Base-by-base conservation (phyloP, 441 rosid genomes). In the Adansonia grandidieri region DNA sequence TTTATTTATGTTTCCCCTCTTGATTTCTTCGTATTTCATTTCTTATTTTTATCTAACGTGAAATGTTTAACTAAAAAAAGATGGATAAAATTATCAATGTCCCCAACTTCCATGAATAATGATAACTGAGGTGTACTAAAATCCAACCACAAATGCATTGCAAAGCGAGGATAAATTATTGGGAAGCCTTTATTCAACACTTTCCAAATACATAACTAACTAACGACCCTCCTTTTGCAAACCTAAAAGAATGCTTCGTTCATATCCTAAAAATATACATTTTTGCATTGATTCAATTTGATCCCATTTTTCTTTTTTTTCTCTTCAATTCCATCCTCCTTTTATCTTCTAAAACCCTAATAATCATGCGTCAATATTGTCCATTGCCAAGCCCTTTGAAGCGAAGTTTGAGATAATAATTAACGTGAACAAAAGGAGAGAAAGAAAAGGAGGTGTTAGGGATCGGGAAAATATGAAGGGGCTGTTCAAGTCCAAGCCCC, bases 401-500 rank as follows among this genome's bases (percentile, higher is more conserved):
- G 20, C 28, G 2, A 19, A 57, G 24, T 28, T 28, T 62, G 28
- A 32, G 19, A 64, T 2, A 32, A 14, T 32, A 63, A 42, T 47
- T 68, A 45, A 47, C 40, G n/a, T 68, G 17, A 0, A 13, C 3
- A 19, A 3, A 13, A 2, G 8, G 1, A 57, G 1, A 9, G 20
- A 19, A 67, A 44, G 17, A 54, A 20, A n/a, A 10, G n/a, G 24
- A n/a, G 32, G 32, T 28, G 32, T 28, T 0, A 45, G 17, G 9
- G 40, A 28, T 28, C 61, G 70, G 75, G 58, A 60, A 58, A 85
- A 83, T 56, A 88, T 88, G 87, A 89, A 88, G 84, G 88, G 91
- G 58, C 83, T 91, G 4, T 91, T 91, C 90, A 91, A 87, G 81
- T 47, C 86, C 17, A 91, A 89, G 77, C 82, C 90, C 44, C 89